Conservation (phyloP, 164 flowering plant genomes). For the Amborella trichopoda region DNA sequence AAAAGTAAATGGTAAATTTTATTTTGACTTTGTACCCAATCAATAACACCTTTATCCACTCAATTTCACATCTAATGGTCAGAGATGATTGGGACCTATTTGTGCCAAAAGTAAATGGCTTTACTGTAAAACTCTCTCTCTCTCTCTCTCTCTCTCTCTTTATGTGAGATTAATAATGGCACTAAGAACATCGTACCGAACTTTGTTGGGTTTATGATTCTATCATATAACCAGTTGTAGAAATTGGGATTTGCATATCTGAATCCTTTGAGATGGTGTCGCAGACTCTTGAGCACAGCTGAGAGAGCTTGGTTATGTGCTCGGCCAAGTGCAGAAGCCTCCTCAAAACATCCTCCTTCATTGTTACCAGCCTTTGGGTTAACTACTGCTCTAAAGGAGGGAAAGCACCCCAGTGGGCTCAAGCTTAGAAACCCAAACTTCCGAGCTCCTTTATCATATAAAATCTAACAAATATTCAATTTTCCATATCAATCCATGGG, state of each 20-base stretch:
- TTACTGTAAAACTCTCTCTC: too few relatives aligned
- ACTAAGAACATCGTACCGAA: too few relatives aligned
- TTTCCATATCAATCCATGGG: too few relatives aligned
- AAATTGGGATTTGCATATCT: constrained; percentile 36
- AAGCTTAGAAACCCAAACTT: constrained; percentile 45
- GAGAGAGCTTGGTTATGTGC: constrained; percentile 39
- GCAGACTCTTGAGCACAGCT: constrained; percentile 20
- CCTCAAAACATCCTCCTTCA: constrained; percentile 36
- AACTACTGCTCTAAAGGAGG: constrained; percentile 33
- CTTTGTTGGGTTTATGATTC: constrained; percentile 24
- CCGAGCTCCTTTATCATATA: constrained; percentile 43
- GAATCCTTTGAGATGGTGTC: constrained; percentile 22
- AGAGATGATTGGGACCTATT: too few relatives aligned
- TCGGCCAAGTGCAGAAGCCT: constrained; percentile 26
- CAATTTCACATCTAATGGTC: too few relatives aligned
- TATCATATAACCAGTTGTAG: constrained; percentile 32
- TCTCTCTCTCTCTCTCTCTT: too few relatives aligned
- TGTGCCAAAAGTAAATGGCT: too few relatives aligned
- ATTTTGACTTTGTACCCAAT: too few relatives aligned
- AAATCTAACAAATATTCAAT: constrained; percentile 14
- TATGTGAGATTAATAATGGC: too few relatives aligned
- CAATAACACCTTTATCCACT: too few relatives aligned
- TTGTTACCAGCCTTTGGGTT: constrained; percentile 20
- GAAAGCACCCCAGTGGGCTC: constrained; percentile 42
- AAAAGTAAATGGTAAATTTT: too few relatives aligned